Evolutionary conservation across 2,329 filamentous ascomycete genomes (phyloP).

Genomic region (Sclerotinia borealis): DNA sequence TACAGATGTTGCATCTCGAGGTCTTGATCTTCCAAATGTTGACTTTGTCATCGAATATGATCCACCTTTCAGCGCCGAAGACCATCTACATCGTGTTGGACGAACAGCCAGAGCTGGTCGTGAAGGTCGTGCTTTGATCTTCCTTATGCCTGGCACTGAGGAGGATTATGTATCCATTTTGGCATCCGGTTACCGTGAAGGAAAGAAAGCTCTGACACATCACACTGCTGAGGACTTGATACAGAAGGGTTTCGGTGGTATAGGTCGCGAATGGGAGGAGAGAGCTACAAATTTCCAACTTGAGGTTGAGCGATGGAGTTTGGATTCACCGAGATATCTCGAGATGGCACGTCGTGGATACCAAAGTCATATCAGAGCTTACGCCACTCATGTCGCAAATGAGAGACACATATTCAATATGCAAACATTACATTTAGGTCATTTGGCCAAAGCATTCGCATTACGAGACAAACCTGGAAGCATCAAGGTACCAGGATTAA

Average conservation of each 20-base stretch:
- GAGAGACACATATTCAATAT: conserved; percentile 89
- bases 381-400: conserved; percentile 83
- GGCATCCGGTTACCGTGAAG: conserved; percentile 34
- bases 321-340: conserved; percentile 60
- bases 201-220: conserved; percentile 61
- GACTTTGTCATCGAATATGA: conserved; percentile 96
- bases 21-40: conserved; percentile 90
- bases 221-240: conserved; percentile 61
- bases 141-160: conserved; percentile 84
- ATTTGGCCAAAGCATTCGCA: conserved; percentile 89
- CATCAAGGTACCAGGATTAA: conserved; percentile 52
- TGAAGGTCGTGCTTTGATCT: conserved; percentile 79
- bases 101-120: conserved; percentile 90
- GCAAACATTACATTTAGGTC: conserved; percentile 81
- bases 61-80: conserved; percentile 84
- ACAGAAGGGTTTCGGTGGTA: conserved; percentile 54
- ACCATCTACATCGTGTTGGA: conserved; percentile 91
- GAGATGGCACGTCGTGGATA: conserved; percentile 80
- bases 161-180: conserved; percentile 73
- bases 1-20: conserved; percentile 92
- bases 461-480: conserved; percentile 81
- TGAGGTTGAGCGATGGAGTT: conserved; percentile 58
- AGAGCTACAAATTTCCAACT: conserved; percentile 63
- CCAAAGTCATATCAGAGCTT: conserved; percentile 88
- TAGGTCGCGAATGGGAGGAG: conserved; percentile 54